These are phyloP conservation scores for Saksenaea vasiformis DNA, from an alignment of 371 early-diverging fungal genomes.

Conservation along the genomic window DNA sequence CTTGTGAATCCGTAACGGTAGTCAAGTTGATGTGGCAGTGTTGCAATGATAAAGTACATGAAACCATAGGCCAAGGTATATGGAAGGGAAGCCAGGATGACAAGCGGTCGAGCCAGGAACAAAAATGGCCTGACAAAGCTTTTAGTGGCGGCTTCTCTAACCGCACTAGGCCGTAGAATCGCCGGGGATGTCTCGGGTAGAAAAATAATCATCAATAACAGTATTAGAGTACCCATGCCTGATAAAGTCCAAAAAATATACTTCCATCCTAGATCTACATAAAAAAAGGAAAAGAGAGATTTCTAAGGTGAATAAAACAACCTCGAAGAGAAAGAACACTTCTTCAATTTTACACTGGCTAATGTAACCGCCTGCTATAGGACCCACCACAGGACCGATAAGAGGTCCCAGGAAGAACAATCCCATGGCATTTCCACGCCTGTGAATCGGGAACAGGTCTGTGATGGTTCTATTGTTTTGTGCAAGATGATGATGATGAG, in stretches of 20 bases:
- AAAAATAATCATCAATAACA: conserved; percentile 60
- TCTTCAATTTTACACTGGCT: conserved; percentile 31
- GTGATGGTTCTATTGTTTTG: conserved; percentile 38
- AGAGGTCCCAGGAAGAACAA: conserved; percentile 61
- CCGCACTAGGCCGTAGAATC: conserved; percentile 13
- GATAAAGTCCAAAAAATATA: conserved; percentile 68
- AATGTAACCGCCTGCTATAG: conserved; percentile 48
- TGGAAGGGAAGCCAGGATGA: conserved; percentile 49
- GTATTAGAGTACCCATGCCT: conserved; percentile 54
- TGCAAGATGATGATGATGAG: no score
- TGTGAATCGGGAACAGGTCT: conserved; percentile 30
- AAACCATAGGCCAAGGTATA: conserved; percentile 58
- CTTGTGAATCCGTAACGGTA: conserved; percentile 31
- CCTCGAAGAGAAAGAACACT: no score
- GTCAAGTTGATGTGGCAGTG: conserved; percentile 33
- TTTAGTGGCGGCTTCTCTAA: conserved; percentile 21
- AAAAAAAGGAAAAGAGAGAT: conserved; percentile 40
- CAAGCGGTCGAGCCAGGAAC: conserved; percentile 46
- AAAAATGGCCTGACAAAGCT: conserved; percentile 42
- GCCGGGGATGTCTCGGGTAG: conserved; percentile 64
- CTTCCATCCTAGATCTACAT: conserved; percentile 64
- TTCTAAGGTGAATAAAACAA: not conserved
- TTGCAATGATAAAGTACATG: conserved; percentile 50
- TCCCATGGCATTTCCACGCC: conserved; percentile 62
- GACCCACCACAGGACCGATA: conserved; percentile 56